Evolutionary conservation across 2,329 filamentous ascomycete species (phyloP).

Genomic region (Paraphoma chrysanthemicola): DNA sequence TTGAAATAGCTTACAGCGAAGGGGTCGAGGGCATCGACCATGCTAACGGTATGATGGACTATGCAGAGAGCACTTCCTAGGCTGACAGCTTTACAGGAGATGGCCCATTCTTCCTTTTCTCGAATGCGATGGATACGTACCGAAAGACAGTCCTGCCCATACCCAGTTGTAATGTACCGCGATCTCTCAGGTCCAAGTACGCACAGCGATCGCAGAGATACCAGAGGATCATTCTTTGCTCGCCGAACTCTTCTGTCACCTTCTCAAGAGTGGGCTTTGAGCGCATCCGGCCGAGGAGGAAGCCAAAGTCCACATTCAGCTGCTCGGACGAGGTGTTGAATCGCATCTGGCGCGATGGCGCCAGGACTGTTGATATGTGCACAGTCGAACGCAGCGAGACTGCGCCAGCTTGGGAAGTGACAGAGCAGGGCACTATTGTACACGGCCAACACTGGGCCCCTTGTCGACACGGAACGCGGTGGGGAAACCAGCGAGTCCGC

Average conservation of each 20-base stretch:
- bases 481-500: slow-evolving; percentile 6
- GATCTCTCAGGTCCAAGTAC: slow-evolving; percentile 5
- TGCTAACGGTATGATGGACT: background rate
- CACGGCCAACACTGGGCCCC: slow-evolving; percentile 16
- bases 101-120: slow-evolving; percentile 16
- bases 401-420: slow-evolving; percentile 12
- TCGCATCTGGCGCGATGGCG: slow-evolving; percentile 10
- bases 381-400: slow-evolving; percentile 9
- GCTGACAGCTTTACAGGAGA: slow-evolving; percentile 1
- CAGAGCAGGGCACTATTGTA: slow-evolving; percentile 5
- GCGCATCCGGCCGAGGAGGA: slow-evolving; percentile 1
- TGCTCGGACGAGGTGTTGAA: slow-evolving; percentile 10
- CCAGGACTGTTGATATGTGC: slow-evolving; percentile 13
- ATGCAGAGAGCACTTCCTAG: background rate
- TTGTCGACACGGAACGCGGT: slow-evolving; percentile 11
- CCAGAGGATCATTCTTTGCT: slow-evolving; percentile 4
- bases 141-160: slow-evolving; percentile 6
- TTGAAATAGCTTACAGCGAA: slow-evolving; percentile 10
- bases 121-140: slow-evolving; percentile 16
- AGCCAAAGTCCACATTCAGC: background rate
- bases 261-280: slow-evolving; percentile 11
- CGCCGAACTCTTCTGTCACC: slow-evolving; percentile 1
- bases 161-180: background rate
- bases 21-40: slow-evolving; percentile 13
- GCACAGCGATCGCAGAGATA: slow-evolving; percentile 14